phyloP scores from a whole-genome alignment of 164 flowering plant species.

The Stephania cephalantha region DNA sequence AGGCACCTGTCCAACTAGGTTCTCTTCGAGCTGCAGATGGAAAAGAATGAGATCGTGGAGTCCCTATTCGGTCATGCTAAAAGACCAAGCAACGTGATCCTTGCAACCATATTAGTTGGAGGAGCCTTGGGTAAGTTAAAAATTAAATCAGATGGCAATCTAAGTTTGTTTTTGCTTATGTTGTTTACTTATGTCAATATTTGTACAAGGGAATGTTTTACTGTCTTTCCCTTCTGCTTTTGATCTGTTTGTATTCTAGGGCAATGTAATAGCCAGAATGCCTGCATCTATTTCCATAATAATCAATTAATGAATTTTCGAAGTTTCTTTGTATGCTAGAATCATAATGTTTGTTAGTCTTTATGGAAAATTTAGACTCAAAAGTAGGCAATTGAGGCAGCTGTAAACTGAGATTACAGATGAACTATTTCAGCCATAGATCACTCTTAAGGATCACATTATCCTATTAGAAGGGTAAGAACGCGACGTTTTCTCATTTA shows the following conservation, averaged over 20 bases:
- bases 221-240: neutral
- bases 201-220: neutral
- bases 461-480: neutral
- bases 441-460: neutral
- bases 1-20: slow-evolving; percentile 94
- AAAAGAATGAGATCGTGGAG: slow-evolving; percentile 57
- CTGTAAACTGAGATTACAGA: no score
- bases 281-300: neutral
- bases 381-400: no score
- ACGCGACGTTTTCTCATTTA: neutral
- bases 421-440: no score
- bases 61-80: neutral
- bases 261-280: neutral
- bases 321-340: no score
- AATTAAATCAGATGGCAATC: neutral
- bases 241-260: neutral
- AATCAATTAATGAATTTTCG: neutral
- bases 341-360: no score
- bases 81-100: neutral
- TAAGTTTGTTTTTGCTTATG: neutral
- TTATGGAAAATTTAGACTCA: no score
- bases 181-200: neutral
- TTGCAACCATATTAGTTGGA: neutral
- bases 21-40: slow-evolving; percentile 98
- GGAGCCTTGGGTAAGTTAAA: neutral